Conservation (phyloP, 441 rosid species). For the Pelargonium fulgidum region DNA sequence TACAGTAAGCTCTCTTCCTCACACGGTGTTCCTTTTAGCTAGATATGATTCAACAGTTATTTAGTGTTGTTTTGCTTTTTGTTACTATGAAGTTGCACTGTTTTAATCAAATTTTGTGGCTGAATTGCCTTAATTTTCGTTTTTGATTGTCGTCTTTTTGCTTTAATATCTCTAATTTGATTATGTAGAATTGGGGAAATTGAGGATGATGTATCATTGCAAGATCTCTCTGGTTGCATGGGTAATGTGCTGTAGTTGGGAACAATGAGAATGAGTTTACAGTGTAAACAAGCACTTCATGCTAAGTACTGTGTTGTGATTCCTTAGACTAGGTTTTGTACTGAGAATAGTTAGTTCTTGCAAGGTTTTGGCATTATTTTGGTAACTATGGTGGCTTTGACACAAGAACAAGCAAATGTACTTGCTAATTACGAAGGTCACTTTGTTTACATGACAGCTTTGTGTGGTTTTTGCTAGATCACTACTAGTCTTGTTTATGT, state of each 20-base stretch:
- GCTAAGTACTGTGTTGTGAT: no score
- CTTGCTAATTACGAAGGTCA: background rate
- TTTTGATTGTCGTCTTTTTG: background rate
- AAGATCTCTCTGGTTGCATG: no score
- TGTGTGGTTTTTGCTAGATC: background rate
- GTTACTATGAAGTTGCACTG: background rate
- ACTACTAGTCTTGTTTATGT: background rate
- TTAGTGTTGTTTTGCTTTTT: background rate
- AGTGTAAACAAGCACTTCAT: no score
- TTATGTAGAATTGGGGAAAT: background rate
- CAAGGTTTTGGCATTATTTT: background rate
- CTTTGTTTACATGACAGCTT: background rate
- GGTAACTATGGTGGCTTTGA: background rate
- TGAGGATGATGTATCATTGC: background rate
- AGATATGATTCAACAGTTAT: background rate
- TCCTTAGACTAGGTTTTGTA: no score
- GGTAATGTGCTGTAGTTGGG: no score
- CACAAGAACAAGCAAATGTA: background rate
- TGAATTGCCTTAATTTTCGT: background rate
- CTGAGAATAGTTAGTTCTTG: no score
- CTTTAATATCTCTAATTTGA: background rate
- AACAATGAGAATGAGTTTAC: no score
- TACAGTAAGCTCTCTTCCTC: constrained; percentile 44
- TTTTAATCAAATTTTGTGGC: background rate
- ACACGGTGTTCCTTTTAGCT: background rate